Conservation (phyloP, 176 grass and related monocot genomes). For the Phoenix dactylifera region DNA sequence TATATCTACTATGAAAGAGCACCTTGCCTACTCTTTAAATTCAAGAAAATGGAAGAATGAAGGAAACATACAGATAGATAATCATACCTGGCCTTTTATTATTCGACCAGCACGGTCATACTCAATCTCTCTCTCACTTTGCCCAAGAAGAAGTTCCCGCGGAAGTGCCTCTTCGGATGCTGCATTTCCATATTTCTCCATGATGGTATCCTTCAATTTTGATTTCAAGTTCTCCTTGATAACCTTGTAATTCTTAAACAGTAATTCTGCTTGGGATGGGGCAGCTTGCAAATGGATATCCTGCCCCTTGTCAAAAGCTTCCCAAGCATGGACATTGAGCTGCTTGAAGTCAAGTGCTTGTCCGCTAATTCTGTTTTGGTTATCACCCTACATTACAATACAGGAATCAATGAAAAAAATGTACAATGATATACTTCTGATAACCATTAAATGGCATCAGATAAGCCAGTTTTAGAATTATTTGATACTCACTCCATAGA, state of each 20-base stretch:
- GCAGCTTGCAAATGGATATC: slow-evolving; percentile 97
- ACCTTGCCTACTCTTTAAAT: no score
- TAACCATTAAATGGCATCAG: no score
- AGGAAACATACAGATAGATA: no score
- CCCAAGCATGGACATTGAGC: slow-evolving; percentile 76
- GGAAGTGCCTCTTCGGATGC: slow-evolving; percentile 74
- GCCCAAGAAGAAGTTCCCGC: slow-evolving; percentile 81
- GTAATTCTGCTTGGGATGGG: slow-evolving; percentile 87
- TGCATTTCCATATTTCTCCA: slow-evolving; percentile 89
- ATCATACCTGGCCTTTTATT: slow-evolving; percentile 77
- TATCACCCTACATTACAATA: slow-evolving; percentile 61
- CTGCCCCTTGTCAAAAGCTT: slow-evolving; percentile 94
- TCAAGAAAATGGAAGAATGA: no score
- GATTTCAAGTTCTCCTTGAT: slow-evolving; percentile 81
- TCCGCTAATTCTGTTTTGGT: slow-evolving; percentile 82
- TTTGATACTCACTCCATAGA: slow-evolving; percentile 54
- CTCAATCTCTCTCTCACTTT: slow-evolving; percentile 86
- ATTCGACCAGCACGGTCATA: slow-evolving; percentile 83
- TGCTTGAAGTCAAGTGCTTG: slow-evolving; percentile 95
- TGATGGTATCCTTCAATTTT: slow-evolving; percentile 78
- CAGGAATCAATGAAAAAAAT: not conserved
- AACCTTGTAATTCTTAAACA: slow-evolving; percentile 67
- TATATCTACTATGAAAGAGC: no score
- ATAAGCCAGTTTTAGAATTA: no score
- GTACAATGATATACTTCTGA: no score